These are phyloP conservation scores for Ustilago bromivora DNA, from an alignment of 1,284 basidiomycete genomes.

Conservation along the genomic window DNA sequence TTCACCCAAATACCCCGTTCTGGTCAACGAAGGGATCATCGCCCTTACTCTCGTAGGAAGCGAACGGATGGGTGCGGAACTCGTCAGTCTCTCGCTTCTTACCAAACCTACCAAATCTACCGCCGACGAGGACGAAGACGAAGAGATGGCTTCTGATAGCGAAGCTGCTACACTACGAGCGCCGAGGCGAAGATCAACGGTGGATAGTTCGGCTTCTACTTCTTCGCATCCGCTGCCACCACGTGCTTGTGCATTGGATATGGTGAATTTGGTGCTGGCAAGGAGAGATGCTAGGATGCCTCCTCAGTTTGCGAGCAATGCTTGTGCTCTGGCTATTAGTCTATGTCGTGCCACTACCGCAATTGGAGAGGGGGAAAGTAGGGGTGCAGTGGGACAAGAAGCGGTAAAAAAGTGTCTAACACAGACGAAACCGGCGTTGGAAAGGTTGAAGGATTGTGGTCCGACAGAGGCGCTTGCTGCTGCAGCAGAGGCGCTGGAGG, in stretches of 20 bases:
- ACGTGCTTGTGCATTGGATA: constrained; percentile 50
- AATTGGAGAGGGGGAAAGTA: constrained; percentile 1
- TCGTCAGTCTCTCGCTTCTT: constrained; percentile 52
- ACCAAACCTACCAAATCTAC: constrained; percentile 27
- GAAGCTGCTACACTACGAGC: constrained; percentile 15
- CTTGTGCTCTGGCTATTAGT: constrained; percentile 50
- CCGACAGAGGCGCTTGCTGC: constrained; percentile 47
- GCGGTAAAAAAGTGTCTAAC: constrained; percentile 24
- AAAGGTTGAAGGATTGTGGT: constrained; percentile 35
- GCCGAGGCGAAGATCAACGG: constrained; percentile 34
- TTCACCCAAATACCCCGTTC: constrained; percentile 82
- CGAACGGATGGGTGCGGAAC: constrained; percentile 76
- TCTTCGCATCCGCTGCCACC: constrained; percentile 47
- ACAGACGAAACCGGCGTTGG: constrained; percentile 29
- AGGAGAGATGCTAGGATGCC: constrained; percentile 63
- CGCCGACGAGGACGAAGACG: constrained; percentile 23
- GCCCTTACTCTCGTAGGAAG: constrained; percentile 82
- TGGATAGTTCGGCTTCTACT: constrained; percentile 41
- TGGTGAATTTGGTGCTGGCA: constrained; percentile 57
- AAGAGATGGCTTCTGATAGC: constrained; percentile 23
- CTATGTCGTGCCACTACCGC: constrained; percentile 23
- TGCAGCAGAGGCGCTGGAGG: constrained; percentile 36
- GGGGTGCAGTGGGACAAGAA: constrained; percentile 31
- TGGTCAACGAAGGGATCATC: constrained; percentile 90
- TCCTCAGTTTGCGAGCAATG: constrained; percentile 59